Evolutionary conservation across 2,329 filamentous ascomycete species (phyloP).

Genomic region (Orbilia oligospora): DNA sequence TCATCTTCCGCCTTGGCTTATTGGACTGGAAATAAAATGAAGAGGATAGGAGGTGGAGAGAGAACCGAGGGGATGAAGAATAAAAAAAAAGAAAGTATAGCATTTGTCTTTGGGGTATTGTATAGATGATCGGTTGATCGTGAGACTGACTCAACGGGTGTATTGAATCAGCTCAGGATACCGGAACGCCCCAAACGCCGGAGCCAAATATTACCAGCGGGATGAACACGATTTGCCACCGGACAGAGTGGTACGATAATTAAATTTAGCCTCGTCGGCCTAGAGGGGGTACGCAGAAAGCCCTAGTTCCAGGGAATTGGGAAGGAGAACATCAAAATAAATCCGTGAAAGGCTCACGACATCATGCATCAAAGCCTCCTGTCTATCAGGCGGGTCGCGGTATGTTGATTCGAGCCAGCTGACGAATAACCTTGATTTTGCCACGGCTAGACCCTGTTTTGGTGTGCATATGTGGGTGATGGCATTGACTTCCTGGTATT

Average conservation of each 20-base stretch:
- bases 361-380: background rate
- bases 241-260: constrained; percentile 18
- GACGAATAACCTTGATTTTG: constrained; percentile 44
- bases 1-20: constrained; percentile 25
- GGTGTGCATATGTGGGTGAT: background rate
- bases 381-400: constrained; percentile 15
- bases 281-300: background rate
- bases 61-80: background rate
- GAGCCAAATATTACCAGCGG: constrained; percentile 3
- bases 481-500: constrained; percentile 20
- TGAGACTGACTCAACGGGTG: background rate
- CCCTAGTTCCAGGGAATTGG: background rate
- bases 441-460: constrained; percentile 26
- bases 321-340: background rate
- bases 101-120: background rate
- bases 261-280: constrained; percentile 16
- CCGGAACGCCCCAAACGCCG: constrained; percentile 12
- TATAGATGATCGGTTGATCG: background rate
- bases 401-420: constrained; percentile 23
- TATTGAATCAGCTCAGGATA: background rate
- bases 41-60: background rate
- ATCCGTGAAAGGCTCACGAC: constrained; percentile 27
- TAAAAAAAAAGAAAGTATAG: background rate
- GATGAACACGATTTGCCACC: constrained; percentile 36
- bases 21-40: background rate